Evolutionary conservation across 2,329 filamentous ascomycete genomes (phyloP).

Genomic region (Huntiella omanensis): DNA sequence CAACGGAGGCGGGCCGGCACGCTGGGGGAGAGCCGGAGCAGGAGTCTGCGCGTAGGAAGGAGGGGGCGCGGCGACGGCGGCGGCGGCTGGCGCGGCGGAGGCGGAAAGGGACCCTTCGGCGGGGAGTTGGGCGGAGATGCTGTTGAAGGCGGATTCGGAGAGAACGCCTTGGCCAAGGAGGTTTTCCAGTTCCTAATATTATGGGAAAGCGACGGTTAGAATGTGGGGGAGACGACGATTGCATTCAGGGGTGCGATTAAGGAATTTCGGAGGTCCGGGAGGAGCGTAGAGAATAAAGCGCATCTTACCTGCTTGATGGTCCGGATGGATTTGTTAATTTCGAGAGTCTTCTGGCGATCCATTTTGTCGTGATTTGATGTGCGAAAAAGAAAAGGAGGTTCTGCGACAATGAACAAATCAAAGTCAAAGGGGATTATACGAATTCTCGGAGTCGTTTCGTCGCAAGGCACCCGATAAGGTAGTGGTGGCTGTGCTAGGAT

Average conservation of each 20-base stretch:
- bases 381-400: no score
- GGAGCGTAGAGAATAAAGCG: slow-evolving; percentile 6
- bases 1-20: slow-evolving; percentile 35
- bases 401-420: no score
- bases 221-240: neutral
- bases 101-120: slow-evolving; percentile 40
- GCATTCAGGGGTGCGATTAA: neutral
- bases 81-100: slow-evolving; percentile 16
- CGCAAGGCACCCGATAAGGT: no score
- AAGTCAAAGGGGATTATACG: no score
- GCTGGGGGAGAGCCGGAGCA: slow-evolving; percentile 21
- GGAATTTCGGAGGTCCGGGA: neutral
- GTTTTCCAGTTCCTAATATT: slow-evolving; percentile 63
- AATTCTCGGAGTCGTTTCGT: no score
- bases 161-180: slow-evolving; percentile 72
- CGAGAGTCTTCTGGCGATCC: slow-evolving; percentile 40
- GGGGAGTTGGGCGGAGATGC: slow-evolving; percentile 57
- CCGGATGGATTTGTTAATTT: slow-evolving; percentile 69
- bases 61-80: slow-evolving; percentile 20
- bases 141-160: slow-evolving; percentile 53
- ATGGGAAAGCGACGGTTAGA: neutral
- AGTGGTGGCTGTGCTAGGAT: no score
- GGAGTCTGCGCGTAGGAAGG: slow-evolving; percentile 33
- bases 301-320: slow-evolving; percentile 61
- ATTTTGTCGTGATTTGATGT: no score